phyloP scores from a whole-genome alignment of 768 basidiomycete genomes.

The Pisolithus sp. region DNA sequence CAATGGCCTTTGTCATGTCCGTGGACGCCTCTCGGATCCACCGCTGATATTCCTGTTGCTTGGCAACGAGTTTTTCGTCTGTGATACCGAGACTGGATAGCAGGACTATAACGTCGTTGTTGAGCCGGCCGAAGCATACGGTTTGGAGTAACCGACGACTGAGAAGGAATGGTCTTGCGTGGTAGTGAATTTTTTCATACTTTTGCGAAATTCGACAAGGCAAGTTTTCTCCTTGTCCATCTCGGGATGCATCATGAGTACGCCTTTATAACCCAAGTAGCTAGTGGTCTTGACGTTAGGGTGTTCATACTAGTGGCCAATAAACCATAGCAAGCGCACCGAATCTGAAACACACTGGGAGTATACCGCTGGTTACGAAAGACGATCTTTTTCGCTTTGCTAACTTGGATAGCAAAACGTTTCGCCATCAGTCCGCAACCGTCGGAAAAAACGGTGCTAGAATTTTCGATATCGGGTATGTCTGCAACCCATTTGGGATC shows the following conservation, averaged over 20 bases:
- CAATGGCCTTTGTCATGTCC: conserved; percentile 44
- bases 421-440: conserved; percentile 62
- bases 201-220: conserved; percentile 54
- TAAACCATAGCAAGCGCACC: conserved; percentile 28
- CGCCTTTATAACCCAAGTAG: conserved; percentile 69
- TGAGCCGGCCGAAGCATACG: conserved; percentile 58
- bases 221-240: conserved; percentile 42
- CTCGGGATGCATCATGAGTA: conserved; percentile 59
- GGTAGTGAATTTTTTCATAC: conserved; percentile 65
- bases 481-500: conserved; percentile 45
- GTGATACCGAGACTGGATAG: conserved; percentile 58
- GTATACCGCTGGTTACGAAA: conserved; percentile 53
- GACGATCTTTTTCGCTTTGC: conserved; percentile 47
- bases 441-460: conserved; percentile 59
- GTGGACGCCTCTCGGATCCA: conserved; percentile 50
- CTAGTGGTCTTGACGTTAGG: conserved; percentile 24
- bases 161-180: conserved; percentile 56
- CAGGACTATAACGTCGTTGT: conserved; percentile 65
- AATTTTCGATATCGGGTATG: conserved; percentile 51
- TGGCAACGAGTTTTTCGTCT: conserved; percentile 45
- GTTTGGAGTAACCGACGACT: conserved; percentile 57
- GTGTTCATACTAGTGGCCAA: background rate
- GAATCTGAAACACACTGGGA: conserved; percentile 56
- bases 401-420: conserved; percentile 45
- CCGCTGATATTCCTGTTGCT: conserved; percentile 51